Evolutionary conservation across 2,329 filamentous ascomycete genomes (phyloP).

Genomic region (Parasarocladium wereldwijsianum): DNA sequence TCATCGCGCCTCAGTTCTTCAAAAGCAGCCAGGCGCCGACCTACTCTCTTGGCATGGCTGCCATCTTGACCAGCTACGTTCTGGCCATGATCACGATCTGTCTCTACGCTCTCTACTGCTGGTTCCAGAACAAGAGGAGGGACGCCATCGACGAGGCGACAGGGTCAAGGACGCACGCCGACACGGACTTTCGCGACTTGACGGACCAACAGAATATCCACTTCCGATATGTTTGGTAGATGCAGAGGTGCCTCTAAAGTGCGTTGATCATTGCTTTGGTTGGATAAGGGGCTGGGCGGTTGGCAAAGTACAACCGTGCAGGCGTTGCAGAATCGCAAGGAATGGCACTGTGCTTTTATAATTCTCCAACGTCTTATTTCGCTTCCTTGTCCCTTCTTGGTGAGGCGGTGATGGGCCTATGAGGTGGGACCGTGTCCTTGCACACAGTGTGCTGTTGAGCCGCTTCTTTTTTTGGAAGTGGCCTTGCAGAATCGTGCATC

Average conservation of each 20-base stretch:
- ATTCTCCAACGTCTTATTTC: no score
- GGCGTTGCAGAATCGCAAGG: no score
- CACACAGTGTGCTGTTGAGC: no score
- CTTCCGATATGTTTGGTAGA: constrained; percentile 13
- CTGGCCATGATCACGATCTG: constrained; percentile 15
- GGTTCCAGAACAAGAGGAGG: constrained; percentile 16
- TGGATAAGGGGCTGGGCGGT: no score
- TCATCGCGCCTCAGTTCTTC: constrained; percentile 26
- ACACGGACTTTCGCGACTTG: constrained; percentile 19
- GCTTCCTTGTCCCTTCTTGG: no score
- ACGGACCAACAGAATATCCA: constrained; percentile 19
- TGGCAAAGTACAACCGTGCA: no score
- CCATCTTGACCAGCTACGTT: constrained; percentile 11
- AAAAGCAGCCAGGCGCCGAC: constrained; percentile 16
- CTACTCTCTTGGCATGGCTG: constrained; percentile 17
- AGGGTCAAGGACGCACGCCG: constrained; percentile 8
- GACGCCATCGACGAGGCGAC: constrained; percentile 6
- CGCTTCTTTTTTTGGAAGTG: no score
- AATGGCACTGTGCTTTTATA: no score
- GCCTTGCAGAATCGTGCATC: no score
- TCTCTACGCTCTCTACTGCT: constrained; percentile 14
- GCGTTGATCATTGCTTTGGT: constrained; percentile 1
- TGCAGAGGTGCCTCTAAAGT: no score
- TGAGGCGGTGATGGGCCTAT: no score
- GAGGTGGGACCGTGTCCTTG: no score